Evolutionary conservation across 169 alveolate genomes (phyloP), one percentile per base, ranked within the genome.

Genomic region (Cyclospora cayetanensis): DNA sequence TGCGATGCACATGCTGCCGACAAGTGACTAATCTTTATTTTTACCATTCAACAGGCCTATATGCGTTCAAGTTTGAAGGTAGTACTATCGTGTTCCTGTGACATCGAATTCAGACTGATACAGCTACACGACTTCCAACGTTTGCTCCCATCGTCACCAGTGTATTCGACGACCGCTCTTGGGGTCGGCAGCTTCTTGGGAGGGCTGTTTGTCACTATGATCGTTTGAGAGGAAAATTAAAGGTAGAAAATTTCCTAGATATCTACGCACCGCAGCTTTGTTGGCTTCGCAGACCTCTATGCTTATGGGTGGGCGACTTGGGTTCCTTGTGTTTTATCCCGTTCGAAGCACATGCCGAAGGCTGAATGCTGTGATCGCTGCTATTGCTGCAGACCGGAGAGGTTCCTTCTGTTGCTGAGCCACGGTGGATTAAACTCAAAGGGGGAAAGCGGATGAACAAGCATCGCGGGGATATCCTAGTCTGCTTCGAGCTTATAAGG

Each of bases 391-490:
- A 85, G 90, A 31, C 86, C 12, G 90, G 92, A 55, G 92, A 83
- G 39, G 39, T 79, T 68, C 91, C 94, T n/a, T 50, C 92, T 9
- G 82, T 74, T 27, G 88, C 90, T 25, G 94, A 92, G 41, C 99
- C 99, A 0, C 90, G 93, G 52, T 97, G 99, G 99, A 90, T 97
- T 35, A 91, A 95, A 90, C 93, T 97, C 35, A 95, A 95, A 55
- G 97, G 98, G 31, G 96, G 90, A 18, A 76, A 70, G 31, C 39
- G 42, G 22, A 53, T 68, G 53, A 65, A 52, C 42, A 63, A 60
- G 43, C 94, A 88, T 39, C 93, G 87, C 37, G 93, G 97, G 9
- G 96, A 94, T 82, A 94, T 97, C 37, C 93, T 97, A 25, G 53
- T 97, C 34, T 94, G 94, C 89, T 91, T 96, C 60, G 98, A 97